Conservation (phyloP, 2,329 filamentous ascomycete species). For the Aspergillus floridensis region DNA sequence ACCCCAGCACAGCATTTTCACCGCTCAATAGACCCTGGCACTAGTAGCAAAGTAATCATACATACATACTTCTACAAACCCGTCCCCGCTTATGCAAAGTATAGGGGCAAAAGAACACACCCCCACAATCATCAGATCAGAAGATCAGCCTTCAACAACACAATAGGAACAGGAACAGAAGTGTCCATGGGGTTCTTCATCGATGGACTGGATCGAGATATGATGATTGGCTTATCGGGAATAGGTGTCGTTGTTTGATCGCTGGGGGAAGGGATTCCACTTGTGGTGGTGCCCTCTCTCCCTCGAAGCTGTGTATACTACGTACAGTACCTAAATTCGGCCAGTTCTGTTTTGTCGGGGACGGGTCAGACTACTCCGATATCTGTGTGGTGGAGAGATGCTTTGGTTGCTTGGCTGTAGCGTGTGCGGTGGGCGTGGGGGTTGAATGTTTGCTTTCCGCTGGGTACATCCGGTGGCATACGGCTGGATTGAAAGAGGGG, state of each 20-base stretch:
- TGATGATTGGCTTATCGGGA: not conserved
- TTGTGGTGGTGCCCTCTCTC: too few species aligned
- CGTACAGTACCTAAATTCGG: too few species aligned
- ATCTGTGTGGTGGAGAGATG: not conserved
- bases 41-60: not conserved
- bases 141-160: not conserved
- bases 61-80: not conserved
- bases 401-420: not conserved
- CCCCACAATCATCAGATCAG: not conserved
- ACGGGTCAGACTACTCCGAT: too few species aligned
- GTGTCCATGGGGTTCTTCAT: not conserved
- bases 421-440: not conserved
- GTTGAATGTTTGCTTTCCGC: not conserved
- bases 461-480: not conserved
- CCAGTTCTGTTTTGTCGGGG: too few species aligned
- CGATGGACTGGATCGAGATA: not conserved
- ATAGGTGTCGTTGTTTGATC: not conserved
- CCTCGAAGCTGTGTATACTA: too few species aligned
- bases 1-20: not conserved
- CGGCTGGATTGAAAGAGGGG: not conserved
- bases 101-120: not conserved
- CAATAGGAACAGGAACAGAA: too few species aligned
- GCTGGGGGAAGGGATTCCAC: too few species aligned
- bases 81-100: not conserved
- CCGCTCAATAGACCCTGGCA: not conserved